phyloP scores from a whole-genome alignment of 2,329 filamentous ascomycete genomes.

The Daldinia sp. region DNA sequence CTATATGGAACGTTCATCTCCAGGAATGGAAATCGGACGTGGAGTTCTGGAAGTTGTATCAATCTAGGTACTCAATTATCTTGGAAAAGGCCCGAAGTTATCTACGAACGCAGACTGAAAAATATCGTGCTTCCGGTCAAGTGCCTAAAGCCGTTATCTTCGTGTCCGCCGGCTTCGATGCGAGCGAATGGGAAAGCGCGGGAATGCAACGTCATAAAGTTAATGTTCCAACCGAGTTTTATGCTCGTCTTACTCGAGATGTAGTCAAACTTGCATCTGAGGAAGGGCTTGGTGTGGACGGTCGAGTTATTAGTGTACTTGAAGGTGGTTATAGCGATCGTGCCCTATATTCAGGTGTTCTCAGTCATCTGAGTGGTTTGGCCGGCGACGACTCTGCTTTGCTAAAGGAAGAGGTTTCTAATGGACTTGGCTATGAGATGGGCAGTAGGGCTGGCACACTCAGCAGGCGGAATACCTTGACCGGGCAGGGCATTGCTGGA shows the following conservation, averaged over 20 bases:
- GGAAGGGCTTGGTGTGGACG: conserved; percentile 78
- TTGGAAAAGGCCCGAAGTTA: conserved; percentile 84
- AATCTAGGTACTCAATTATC: conserved; percentile 77
- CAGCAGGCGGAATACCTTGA: conserved; percentile 46
- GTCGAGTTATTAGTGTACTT: conserved; percentile 88
- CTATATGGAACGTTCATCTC: conserved; percentile 94
- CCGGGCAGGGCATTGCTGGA: conserved; percentile 40
- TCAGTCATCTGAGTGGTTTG: conserved; percentile 89
- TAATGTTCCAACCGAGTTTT: conserved; percentile 96
- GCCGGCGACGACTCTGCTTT: conserved; percentile 61
- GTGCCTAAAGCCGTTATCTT: conserved; percentile 87
- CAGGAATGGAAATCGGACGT: conserved; percentile 82
- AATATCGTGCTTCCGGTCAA: conserved; percentile 65
- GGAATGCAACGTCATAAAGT: conserved; percentile 97
- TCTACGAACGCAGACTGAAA: conserved; percentile 75
- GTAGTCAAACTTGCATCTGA: conserved; percentile 84
- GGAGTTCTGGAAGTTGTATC: conserved; percentile 91
- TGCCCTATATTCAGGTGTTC: conserved; percentile 84
- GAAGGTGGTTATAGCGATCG: conserved; percentile 97
- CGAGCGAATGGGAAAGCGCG: conserved; percentile 89
- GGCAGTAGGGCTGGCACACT: conserved; percentile 58
- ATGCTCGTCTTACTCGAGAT: conserved; percentile 88
- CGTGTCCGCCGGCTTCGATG: conserved; percentile 94
- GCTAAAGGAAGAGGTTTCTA: conserved; percentile 49
- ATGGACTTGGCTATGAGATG: conserved; percentile 67